phyloP scores from a whole-genome alignment of 176 grass and related monocot species.

The Canna indica region DNA sequence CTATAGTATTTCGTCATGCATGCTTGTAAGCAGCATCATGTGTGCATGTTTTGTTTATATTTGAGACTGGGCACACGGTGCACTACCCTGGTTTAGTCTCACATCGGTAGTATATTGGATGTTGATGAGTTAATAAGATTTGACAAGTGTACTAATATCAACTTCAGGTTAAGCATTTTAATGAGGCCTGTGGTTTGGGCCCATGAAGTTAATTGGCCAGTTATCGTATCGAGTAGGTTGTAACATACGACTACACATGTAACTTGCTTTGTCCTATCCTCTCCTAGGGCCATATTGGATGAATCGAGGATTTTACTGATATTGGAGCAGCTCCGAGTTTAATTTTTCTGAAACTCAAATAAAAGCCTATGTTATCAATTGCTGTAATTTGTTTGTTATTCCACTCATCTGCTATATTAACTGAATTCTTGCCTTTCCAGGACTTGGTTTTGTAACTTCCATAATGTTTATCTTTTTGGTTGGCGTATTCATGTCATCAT shows the following conservation, averaged over 20 bases:
- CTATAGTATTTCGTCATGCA: no score
- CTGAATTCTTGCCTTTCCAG: slow-evolving; percentile 21
- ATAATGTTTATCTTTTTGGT: slow-evolving; percentile 85
- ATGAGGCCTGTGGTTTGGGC: no score
- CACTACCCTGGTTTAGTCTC: no score
- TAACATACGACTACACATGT: background rate
- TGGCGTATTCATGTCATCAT: slow-evolving; percentile 98
- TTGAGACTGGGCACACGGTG: no score
- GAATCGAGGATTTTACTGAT: background rate
- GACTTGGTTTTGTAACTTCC: slow-evolving; percentile 92
- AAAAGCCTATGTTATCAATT: background rate
- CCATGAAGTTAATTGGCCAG: background rate
- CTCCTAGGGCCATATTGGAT: background rate
- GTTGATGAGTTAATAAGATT: no score
- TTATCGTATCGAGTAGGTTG: background rate
- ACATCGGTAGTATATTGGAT: no score
- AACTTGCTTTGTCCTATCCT: background rate
- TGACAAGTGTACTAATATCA: no score
- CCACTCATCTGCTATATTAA: background rate
- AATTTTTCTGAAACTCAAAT: background rate
- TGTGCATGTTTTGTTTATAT: no score
- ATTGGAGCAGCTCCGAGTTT: background rate
- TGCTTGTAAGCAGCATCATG: no score
- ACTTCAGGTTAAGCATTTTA: no score
- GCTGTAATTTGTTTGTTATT: background rate